phyloP scores from a whole-genome alignment of 192 early-diverging fungal species.

The Paraglomus occultum region DNA sequence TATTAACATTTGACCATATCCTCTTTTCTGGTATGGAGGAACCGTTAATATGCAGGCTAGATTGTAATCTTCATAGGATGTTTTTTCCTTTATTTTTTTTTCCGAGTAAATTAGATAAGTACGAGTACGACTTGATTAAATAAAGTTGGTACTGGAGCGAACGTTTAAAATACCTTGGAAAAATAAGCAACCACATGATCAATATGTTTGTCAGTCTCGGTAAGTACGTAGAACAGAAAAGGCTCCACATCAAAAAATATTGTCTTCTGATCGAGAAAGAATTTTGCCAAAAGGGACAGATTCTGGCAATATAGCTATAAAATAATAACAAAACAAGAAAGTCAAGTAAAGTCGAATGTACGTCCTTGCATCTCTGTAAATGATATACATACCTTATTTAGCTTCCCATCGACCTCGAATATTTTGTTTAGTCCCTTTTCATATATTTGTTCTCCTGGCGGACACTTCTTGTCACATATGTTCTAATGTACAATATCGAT shows the following conservation, averaged over 20 bases:
- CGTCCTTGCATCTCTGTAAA: neutral
- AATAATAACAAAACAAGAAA: constrained; percentile 4
- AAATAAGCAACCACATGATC: constrained; percentile 90
- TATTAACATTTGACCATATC: constrained; percentile 84
- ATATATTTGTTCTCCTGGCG: constrained; percentile 85
- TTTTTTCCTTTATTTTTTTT: constrained; percentile 65
- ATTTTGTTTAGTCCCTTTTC: constrained; percentile 62
- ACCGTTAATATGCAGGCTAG: constrained; percentile 88
- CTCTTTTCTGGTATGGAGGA: constrained; percentile 83
- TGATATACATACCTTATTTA: constrained; percentile 61
- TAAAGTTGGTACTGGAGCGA: neutral
- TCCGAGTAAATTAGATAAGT: no score
- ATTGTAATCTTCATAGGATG: constrained; percentile 80
- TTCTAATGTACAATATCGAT: constrained; percentile 35
- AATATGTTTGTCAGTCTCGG: constrained; percentile 45
- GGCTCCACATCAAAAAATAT: constrained; percentile 92
- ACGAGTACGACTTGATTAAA: neutral
- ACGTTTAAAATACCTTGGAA: constrained; percentile 78
- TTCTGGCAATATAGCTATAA: constrained; percentile 90
- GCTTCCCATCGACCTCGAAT: constrained; percentile 88
- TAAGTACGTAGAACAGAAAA: constrained; percentile 93
- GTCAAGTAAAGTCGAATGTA: neutral
- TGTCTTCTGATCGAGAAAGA: constrained; percentile 97
- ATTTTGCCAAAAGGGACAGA: constrained; percentile 87
- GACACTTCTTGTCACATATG: constrained; percentile 56